Conservation (phyloP, 495 filamentous ascomycete species). For the Aspergillus mulundensis region DNA sequence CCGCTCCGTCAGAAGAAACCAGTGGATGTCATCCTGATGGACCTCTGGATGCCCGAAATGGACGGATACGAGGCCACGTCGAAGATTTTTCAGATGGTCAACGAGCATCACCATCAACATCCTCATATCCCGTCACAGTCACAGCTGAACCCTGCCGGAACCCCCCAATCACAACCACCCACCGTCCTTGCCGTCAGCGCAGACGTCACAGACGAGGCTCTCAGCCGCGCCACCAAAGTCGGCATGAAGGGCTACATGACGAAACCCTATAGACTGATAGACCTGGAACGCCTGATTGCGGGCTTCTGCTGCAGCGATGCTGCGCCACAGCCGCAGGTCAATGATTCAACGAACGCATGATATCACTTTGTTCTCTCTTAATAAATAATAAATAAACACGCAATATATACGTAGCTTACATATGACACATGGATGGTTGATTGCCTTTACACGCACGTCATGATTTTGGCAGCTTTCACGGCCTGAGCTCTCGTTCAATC, state of each 20-base stretch:
- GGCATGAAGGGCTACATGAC: slow-evolving; percentile 78
- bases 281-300: slow-evolving; percentile 64
- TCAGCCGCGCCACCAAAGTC: slow-evolving; percentile 58
- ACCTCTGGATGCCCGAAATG: slow-evolving; percentile 84
- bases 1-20: slow-evolving; percentile 23
- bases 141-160: not conserved
- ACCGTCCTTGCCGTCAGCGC: slow-evolving; percentile 71
- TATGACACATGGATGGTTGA: not conserved
- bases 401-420: not conserved
- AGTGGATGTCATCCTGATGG: slow-evolving; percentile 73
- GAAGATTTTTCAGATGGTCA: slow-evolving; percentile 55
- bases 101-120: slow-evolving; percentile 23
- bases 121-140: not conserved
- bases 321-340: slow-evolving; percentile 5
- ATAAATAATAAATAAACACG: not conserved
- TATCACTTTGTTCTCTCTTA: not conserved
- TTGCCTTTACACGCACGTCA: not conserved
- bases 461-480: too few species aligned
- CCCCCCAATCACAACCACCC: slow-evolving; percentile 23
- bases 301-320: slow-evolving; percentile 50
- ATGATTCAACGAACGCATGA: slow-evolving; percentile 23
- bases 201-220: slow-evolving; percentile 66
- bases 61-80: slow-evolving; percentile 75
- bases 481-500: too few species aligned
- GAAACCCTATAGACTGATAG: slow-evolving; percentile 71